Evolutionary conservation across 768 basidiomycete genomes (phyloP).

Genomic region (Leucocoprinus leucothites): DNA sequence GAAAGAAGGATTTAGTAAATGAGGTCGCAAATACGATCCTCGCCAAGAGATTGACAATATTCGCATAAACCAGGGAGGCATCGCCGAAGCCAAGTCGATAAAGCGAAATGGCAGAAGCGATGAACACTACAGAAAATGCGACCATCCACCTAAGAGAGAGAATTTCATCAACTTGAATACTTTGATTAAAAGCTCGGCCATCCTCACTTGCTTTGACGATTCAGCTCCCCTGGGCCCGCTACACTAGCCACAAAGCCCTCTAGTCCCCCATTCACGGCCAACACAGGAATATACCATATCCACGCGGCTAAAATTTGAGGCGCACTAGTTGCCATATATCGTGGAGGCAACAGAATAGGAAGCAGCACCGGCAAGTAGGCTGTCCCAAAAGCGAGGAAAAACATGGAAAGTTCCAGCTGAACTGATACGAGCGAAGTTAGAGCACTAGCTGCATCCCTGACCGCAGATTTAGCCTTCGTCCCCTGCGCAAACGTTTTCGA

Average conservation of each 20-base stretch:
- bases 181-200: background rate
- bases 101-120: conserved; percentile 45
- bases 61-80: conserved; percentile 71
- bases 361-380: conserved; percentile 70
- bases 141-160: conserved; percentile 66
- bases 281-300: conserved; percentile 84
- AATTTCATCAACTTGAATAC: background rate
- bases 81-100: conserved; percentile 56
- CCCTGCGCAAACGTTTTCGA: conserved; percentile 51
- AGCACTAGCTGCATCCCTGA: conserved; percentile 44
- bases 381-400: conserved; percentile 74
- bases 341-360: conserved; percentile 64
- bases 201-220: conserved; percentile 58
- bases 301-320: conserved; percentile 75
- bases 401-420: conserved; percentile 62
- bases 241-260: conserved; percentile 89
- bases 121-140: conserved; percentile 69
- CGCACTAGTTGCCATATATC: conserved; percentile 76
- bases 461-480: conserved; percentile 14
- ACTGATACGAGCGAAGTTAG: conserved; percentile 61
- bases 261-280: conserved; percentile 87
- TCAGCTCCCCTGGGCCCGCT: conserved; percentile 65
- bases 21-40: conserved; percentile 59
- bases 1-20: conserved; percentile 51
- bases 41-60: conserved; percentile 61